Evolutionary conservation across 345 rosid species (phyloP).

Genomic region (Bruguiera parviflora): DNA sequence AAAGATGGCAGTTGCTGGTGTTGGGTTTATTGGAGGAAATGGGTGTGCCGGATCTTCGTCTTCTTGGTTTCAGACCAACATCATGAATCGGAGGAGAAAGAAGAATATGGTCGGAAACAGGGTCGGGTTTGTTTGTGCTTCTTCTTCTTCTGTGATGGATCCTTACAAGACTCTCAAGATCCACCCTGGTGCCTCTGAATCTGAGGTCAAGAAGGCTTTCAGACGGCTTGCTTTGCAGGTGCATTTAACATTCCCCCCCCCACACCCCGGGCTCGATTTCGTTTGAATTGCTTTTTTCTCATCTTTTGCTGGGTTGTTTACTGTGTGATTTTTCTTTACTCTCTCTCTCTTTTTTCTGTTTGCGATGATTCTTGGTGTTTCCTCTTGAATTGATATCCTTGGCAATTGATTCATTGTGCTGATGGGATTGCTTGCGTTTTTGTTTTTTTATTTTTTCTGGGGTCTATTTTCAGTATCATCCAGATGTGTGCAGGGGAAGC

Average conservation of each 20-base stretch:
- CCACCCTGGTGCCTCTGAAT: constrained; percentile 73
- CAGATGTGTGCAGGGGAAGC: constrained; percentile 92
- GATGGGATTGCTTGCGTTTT: background rate
- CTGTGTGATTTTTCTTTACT: no score
- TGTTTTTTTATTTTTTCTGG: background rate
- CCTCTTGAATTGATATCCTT: no score
- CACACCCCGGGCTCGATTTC: no score
- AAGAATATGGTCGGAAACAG: constrained; percentile 26
- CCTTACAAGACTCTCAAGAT: constrained; percentile 68
- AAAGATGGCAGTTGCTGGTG: constrained; percentile 21
- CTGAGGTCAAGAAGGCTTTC: constrained; percentile 86
- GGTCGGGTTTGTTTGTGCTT: constrained; percentile 27
- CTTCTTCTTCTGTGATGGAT: constrained; percentile 46
- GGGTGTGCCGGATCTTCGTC: constrained; percentile 39
- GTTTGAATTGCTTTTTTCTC: background rate
- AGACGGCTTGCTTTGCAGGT: constrained; percentile 83
- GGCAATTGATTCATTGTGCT: background rate
- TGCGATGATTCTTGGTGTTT: no score
- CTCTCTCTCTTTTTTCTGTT: no score
- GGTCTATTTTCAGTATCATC: constrained; percentile 66
- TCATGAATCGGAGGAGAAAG: constrained; percentile 26
- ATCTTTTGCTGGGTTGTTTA: background rate
- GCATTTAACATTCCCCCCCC: background rate
- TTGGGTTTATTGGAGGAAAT: constrained; percentile 41
- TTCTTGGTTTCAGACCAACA: constrained; percentile 42